Base-by-base conservation (phyloP, 2,329 filamentous ascomycete species). In the Xylaria sp. region DNA sequence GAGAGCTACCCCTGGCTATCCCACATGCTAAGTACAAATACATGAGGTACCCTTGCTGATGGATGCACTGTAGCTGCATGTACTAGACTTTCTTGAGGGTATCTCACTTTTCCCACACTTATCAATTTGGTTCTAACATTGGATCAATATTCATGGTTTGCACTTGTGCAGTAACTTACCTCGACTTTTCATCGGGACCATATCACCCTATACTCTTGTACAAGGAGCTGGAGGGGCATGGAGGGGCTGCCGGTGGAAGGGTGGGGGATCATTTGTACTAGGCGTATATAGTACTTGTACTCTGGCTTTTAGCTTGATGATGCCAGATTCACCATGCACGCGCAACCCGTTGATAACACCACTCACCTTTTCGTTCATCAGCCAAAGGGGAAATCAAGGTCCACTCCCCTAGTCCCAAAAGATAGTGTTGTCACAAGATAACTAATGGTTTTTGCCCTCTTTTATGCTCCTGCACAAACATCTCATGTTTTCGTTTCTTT, bases 361-460 rank as follows among this genome's bases (percentile, higher is more conserved):
- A 34, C 28, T 45, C 20, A 34, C 25, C 30, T 9, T 55, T 55
- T 55, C 10, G 10, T 55, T 39, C 20, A 23, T 25, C 43, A 45
- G 41, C 41, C 18, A 45, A 45, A 45, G 41, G n/a, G 9, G 39
- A 48, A 61, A 58, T 48, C 46, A 60, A 60, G 41, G 39, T 50
- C 65, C 65, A 67, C 65, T 32, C 36, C 58, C 62, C 66, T 69
- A 66, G 66, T 66, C 63, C 63, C 43, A 60, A 63, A 69, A 45
- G 48, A 55, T 50, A 34, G 7, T 13, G 25, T 55, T 56, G 60
- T 69, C 67, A 69, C 67, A 66, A 48, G 55, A 63, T 63, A 39
- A 48, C 46, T 63, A 39, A 48, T 52, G 52, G 39, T n/a, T 66
- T 62, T 65, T 23, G 52, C 32, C 52, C 52, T 28, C 28, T 45